A percentile compares a stretch with the other conserved stretches of the same genome.
Conservation (phyloP, 805 yeast species). For the Brettanomyces custersianus region DNA sequence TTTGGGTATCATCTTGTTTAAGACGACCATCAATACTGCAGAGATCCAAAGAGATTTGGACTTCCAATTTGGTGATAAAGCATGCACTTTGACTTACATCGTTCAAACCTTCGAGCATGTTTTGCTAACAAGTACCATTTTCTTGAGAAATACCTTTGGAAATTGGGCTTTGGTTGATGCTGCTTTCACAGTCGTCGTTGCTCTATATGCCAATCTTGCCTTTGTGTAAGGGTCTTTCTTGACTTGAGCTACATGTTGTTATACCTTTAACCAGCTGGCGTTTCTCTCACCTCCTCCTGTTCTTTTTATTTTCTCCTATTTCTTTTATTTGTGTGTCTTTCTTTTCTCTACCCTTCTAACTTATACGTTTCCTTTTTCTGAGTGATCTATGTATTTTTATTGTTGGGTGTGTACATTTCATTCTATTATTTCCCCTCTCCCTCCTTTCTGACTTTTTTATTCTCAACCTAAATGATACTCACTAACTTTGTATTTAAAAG, state of each 20-base stretch:
- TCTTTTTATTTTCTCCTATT: background rate
- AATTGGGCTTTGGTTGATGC: constrained; percentile 38
- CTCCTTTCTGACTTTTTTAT: constrained; percentile 1
- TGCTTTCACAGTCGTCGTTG: constrained; percentile 35
- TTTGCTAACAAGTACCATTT: constrained; percentile 26
- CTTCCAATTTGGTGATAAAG: constrained; percentile 22
- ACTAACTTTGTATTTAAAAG: background rate
- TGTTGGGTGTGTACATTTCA: background rate
- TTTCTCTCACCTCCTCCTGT: constrained; percentile 1
- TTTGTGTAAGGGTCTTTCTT: constrained; percentile 15
- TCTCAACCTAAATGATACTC: too few species aligned
- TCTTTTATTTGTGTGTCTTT: constrained; percentile 3
- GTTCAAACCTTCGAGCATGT: constrained; percentile 12
- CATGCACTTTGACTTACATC: constrained; percentile 19
- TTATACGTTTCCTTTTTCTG: constrained; percentile 2
- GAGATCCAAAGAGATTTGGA: constrained; percentile 22
- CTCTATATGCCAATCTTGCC: constrained; percentile 36
- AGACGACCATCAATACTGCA: constrained; percentile 15
- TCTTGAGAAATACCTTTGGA: constrained; percentile 35
- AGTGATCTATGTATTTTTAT: background rate
- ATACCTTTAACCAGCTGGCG: background rate
- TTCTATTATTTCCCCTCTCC: background rate
- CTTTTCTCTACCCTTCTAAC: constrained; percentile 1
- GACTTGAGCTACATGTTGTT: background rate
- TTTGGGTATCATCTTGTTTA: constrained; percentile 29